Evolutionary conservation across 2,329 filamentous ascomycete species (phyloP).

Genomic region (Pseudopithomyces maydicus): DNA sequence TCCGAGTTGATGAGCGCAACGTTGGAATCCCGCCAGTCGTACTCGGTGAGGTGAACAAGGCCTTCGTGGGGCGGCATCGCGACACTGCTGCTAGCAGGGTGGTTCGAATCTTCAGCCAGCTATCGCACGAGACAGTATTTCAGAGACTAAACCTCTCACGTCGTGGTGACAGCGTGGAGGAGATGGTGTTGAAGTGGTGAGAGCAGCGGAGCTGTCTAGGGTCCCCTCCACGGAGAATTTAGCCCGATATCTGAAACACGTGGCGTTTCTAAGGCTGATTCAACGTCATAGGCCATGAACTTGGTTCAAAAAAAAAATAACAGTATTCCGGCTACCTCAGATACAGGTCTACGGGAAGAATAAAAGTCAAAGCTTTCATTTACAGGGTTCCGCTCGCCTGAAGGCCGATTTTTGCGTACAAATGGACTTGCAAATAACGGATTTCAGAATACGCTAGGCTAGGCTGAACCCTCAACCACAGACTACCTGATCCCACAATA

Average conservation of each 20-base stretch:
- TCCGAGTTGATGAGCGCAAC: slow-evolving; percentile 68
- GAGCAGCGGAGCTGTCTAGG: not conserved
- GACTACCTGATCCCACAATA: too few species aligned
- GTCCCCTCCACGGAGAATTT: slow-evolving; percentile 1
- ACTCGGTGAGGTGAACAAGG: slow-evolving; percentile 66
- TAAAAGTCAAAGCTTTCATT: not conserved
- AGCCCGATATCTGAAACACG: slow-evolving; percentile 2
- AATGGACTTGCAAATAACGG: not conserved
- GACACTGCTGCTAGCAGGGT: not conserved
- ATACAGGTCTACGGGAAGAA: not conserved
- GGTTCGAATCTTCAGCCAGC: not conserved
- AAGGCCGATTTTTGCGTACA: not conserved
- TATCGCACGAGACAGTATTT: not conserved
- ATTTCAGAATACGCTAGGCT: not conserved
- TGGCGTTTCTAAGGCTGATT: slow-evolving; percentile 6
- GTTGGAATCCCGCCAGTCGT: slow-evolving; percentile 72
- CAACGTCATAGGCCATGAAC: slow-evolving; percentile 1
- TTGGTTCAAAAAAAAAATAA: too few species aligned
- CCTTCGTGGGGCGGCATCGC: slow-evolving; percentile 67
- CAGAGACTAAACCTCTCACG: not conserved
- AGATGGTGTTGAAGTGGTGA: not conserved
- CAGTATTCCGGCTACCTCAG: not conserved
- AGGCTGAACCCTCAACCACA: not conserved
- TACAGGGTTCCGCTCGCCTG: not conserved
- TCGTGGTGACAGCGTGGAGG: not conserved